Percentiles rank a stretch among this genome's conserved stretches.
These are phyloP conservation scores for Irpex sp. DNA, from an alignment of 1,284 basidiomycete genomes.

Conservation along the genomic window DNA sequence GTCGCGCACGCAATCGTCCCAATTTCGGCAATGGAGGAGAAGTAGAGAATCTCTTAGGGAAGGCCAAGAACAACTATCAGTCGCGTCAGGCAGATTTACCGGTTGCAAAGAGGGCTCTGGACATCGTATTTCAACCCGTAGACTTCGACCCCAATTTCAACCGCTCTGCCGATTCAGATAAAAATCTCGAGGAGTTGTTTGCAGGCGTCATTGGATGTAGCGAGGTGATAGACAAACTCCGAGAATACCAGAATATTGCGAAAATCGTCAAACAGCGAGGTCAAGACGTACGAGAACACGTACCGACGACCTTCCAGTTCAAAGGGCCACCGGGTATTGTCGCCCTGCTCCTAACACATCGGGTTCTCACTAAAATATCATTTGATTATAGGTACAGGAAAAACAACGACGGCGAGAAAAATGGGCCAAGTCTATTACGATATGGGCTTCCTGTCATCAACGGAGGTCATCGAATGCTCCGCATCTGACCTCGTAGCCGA, in stretches of 20 bases:
- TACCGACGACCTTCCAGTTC: conserved; percentile 68
- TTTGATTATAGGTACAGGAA: conserved; percentile 31
- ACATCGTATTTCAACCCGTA: conserved; percentile 49
- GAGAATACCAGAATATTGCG: conserved; percentile 49
- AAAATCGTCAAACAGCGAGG: conserved; percentile 36
- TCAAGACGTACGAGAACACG: conserved; percentile 32
- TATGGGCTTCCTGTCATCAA: conserved; percentile 56
- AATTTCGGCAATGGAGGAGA: conserved; percentile 69
- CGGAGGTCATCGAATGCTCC: conserved; percentile 58
- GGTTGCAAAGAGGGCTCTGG: conserved; percentile 25
- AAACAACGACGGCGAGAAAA: conserved; percentile 41
- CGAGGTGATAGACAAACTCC: conserved; percentile 44
- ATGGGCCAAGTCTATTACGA: conserved; percentile 57
- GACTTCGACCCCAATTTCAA: conserved; percentile 64
- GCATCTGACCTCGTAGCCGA: conserved; percentile 63
- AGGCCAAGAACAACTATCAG: conserved; percentile 50
- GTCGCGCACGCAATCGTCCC: conserved; percentile 48
- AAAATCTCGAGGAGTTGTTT: conserved; percentile 54
- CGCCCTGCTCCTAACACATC: neutral
- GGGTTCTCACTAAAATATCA: too few species aligned
- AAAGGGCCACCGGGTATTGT: conserved; percentile 62
- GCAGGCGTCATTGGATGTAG: conserved; percentile 59
- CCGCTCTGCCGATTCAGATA: conserved; percentile 40
- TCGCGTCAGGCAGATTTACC: conserved; percentile 37
- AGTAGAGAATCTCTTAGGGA: conserved; percentile 58